Evolutionary conservation across 805 yeast species (phyloP).

Genomic region (Lachancea cidri): DNA sequence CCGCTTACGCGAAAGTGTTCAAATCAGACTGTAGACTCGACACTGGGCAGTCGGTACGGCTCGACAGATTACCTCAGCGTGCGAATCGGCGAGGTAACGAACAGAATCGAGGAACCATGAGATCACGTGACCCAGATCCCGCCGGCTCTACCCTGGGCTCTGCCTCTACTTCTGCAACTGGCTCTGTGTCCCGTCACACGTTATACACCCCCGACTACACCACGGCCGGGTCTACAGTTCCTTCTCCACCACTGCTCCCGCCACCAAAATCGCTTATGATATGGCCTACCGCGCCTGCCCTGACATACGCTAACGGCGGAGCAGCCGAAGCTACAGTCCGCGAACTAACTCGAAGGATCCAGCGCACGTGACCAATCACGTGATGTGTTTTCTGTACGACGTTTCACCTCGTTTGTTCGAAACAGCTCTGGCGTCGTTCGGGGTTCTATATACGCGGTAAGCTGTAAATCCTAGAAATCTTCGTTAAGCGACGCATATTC

Average conservation of each 20-base stretch:
- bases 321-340: conserved; percentile 6
- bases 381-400: no score
- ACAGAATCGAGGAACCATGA: neutral
- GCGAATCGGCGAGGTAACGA: conserved; percentile 15
- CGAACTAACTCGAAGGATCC: conserved; percentile 6
- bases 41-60: conserved; percentile 23
- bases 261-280: conserved; percentile 12
- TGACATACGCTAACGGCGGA: conserved; percentile 5
- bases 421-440: no score
- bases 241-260: conserved; percentile 12
- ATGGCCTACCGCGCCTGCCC: conserved; percentile 7
- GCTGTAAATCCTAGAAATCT: no score
- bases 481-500: no score
- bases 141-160: no score
- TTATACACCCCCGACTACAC: conserved; percentile 5
- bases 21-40: conserved; percentile 22
- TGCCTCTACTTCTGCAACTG: no score
- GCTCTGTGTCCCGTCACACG: conserved; percentile 1
- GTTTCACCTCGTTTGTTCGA: no score
- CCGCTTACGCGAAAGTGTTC: conserved; percentile 30
- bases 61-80: conserved; percentile 24
- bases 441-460: no score
- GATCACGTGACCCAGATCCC: neutral
- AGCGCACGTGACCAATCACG: conserved; percentile 3
- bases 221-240: conserved; percentile 1